Base-by-base conservation (phyloP, 2,329 filamentous ascomycete species). In the Colletotrichum cordylinicola region DNA sequence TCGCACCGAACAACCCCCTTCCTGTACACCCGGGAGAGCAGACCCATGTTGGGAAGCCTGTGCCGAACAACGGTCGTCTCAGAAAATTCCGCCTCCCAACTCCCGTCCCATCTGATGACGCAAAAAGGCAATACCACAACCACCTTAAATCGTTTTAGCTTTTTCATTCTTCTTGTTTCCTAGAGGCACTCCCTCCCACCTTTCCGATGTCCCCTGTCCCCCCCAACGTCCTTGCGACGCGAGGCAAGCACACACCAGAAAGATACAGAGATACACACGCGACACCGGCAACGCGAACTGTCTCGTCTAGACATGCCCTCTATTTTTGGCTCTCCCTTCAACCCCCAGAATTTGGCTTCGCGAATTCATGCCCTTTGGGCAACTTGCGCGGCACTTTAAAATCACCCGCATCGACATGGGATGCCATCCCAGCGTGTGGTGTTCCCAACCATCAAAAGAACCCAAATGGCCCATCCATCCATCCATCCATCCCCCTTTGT, bases 271-370 rank as follows among this genome's bases (percentile, higher is more conserved):
- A 52, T 52, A 52, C 43, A 52, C 43, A 52, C 43, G 43, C 64
- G 39, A 56, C 33, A 56, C 33, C 71, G 31, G 56, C 18, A 52
- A 68, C 64, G 27, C 48, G 35, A 73, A 60, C 33, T 65, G 73
- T 73, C 73, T 75, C 73, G 73, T 65, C 64, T 65, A 69, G n/a
- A 73, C 70, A 75, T 75, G 56, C 73, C 73, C 58, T 64, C 73
- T 73, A 69, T 68, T 39, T 67, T 75, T 68, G 72, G 73, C 70
- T 60, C 43, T 56, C 13, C 18, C 56, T 55, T 27, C 3, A 35
- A 13, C 35, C 39, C 21, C 9, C 13, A 37, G 37, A n/a, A 52
- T 60, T 62, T 33, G 27, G 58, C 27, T 58, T 68, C 70, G 70
- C 64, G 70, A 73, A 58, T 65, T 39, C 70, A 75, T 75, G 73